phyloP scores from a whole-genome alignment of 1,284 basidiomycete species.

The Cutaneotrichosporon cavernicola region DNA sequence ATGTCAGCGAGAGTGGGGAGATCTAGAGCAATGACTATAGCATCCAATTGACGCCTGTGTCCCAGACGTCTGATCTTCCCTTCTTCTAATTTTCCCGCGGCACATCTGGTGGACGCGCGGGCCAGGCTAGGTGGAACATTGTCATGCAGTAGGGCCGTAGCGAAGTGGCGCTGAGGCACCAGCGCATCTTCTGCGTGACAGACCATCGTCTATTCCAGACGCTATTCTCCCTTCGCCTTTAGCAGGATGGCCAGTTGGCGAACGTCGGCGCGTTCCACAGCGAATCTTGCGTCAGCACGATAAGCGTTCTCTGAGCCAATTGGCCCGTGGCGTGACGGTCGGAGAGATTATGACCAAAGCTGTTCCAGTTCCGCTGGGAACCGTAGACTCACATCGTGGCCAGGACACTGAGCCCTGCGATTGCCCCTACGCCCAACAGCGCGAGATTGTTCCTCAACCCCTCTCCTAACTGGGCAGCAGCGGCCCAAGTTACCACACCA shows the following conservation, averaged over 20 bases:
- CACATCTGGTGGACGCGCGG: too few species aligned
- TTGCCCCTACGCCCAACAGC: conserved; percentile 32
- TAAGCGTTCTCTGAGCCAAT: not conserved
- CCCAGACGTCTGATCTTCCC: too few species aligned
- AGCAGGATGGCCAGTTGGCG: not conserved
- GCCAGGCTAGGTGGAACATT: too few species aligned
- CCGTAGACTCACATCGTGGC: conserved; percentile 31
- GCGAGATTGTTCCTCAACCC: conserved; percentile 6
- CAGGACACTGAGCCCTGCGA: conserved; percentile 36
- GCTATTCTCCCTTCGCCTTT: not conserved
- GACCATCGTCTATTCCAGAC: not conserved
- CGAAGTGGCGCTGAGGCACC: not conserved
- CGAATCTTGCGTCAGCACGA: conserved; percentile 10
- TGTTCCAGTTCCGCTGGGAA: not conserved
- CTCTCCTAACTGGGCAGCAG: not conserved
- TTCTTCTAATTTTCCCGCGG: too few species aligned
- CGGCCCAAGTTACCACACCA: conserved; percentile 12
- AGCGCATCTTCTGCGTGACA: not conserved
- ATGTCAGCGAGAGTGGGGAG: not conserved
- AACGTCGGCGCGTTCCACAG: not conserved
- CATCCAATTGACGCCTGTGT: too few species aligned
- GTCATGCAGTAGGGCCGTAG: too few species aligned
- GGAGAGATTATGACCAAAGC: not conserved
- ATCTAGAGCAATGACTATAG: too few species aligned
- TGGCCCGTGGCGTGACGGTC: not conserved